phyloP scores from a whole-genome alignment of 345 rosid species.

The Psidium guajava region DNA sequence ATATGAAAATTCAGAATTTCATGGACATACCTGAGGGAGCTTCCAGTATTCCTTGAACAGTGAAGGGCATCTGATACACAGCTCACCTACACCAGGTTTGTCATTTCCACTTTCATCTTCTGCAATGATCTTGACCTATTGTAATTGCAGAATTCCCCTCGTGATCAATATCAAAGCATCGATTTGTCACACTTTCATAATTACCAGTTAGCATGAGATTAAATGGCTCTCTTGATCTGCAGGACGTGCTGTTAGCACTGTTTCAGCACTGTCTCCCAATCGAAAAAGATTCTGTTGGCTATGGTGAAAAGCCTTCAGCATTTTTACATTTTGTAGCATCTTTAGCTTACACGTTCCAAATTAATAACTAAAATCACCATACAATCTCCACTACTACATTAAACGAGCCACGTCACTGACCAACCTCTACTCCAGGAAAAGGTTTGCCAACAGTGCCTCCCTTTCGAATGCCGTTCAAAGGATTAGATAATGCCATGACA shows the following conservation, averaged over 20 bases:
- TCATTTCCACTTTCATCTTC: slow-evolving; percentile 46
- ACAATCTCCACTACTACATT: background rate
- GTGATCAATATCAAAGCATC: background rate
- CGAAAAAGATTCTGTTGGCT: background rate
- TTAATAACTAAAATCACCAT: background rate
- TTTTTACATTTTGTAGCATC: background rate
- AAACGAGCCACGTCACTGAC: background rate
- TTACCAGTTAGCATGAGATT: background rate
- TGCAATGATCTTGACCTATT: slow-evolving; percentile 54
- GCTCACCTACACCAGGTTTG: slow-evolving; percentile 57
- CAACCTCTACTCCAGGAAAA: slow-evolving; percentile 88
- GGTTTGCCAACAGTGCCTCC: slow-evolving; percentile 98
- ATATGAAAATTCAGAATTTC: background rate
- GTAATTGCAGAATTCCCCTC: background rate
- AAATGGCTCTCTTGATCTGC: background rate
- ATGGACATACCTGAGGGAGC: slow-evolving; percentile 60
- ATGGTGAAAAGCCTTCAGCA: background rate
- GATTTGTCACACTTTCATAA: background rate
- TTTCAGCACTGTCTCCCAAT: background rate
- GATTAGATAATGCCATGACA: slow-evolving; percentile 94
- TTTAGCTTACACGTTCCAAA: background rate
- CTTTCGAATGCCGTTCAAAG: slow-evolving; percentile 61
- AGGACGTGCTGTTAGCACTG: background rate
- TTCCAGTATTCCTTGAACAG: slow-evolving; percentile 94
- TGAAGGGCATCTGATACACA: slow-evolving; percentile 88